Evolutionary conservation across 2,329 filamentous ascomycete species (phyloP).

Genomic region (Sphaerulina populicola): DNA sequence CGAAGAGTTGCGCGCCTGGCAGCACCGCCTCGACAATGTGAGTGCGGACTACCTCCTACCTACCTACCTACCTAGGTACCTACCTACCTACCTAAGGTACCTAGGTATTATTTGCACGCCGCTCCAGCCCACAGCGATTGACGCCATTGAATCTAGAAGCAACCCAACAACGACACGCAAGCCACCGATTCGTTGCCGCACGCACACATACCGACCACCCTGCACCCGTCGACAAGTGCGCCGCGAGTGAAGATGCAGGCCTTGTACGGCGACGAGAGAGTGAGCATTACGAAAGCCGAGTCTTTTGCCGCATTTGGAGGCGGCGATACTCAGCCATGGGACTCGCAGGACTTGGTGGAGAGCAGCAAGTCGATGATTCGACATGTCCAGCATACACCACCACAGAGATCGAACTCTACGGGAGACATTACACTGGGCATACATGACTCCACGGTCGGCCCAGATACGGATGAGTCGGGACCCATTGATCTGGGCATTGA

Average conservation of each 20-base stretch:
- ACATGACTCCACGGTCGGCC: conserved; percentile 6
- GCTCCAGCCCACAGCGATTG: conserved; percentile 15
- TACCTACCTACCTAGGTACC: too few species aligned
- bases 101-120: not conserved
- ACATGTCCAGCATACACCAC: conserved; percentile 4
- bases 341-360: conserved; percentile 35
- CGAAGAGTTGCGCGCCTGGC: conserved; percentile 16
- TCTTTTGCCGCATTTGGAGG: conserved; percentile 34
- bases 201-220: conserved; percentile 13
- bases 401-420: conserved; percentile 3
- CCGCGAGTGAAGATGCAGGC: conserved; percentile 22
- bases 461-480: conserved; percentile 6
- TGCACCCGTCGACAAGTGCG: conserved; percentile 19
- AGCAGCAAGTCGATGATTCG: conserved; percentile 33
- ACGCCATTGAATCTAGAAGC: conserved; percentile 26
- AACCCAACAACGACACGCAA: conserved; percentile 16
- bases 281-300: conserved; percentile 6
- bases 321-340: conserved; percentile 42
- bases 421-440: conserved; percentile 18
- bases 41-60: conserved; percentile 2
- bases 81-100: too few species aligned
- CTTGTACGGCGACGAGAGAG: conserved; percentile 9
- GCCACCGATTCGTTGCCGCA: conserved; percentile 3
- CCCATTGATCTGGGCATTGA: conserved; percentile 8
- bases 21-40: conserved; percentile 21